Base-by-base conservation (phyloP, 257 asterid species). In the Solanum chilense region DNA sequence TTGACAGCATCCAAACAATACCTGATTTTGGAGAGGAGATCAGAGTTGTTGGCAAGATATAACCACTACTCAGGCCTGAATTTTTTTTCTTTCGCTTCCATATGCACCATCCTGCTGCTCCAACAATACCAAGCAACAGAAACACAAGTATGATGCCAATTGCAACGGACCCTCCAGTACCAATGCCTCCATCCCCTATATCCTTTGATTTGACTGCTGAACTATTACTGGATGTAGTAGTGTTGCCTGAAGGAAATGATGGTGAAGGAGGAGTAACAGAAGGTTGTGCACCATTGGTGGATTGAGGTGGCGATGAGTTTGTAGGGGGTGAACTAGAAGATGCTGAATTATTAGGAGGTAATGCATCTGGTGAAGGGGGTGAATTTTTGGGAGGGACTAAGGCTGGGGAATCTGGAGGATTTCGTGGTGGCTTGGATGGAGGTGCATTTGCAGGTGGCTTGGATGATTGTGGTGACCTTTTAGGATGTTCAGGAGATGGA, bases 41-140 rank as follows among this genome's bases (percentile, higher is more conserved):
- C 23, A 86, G 45, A 21, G 95, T 90, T 60, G 94, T 90, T 86
- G 99, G 97, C 91, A 93, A 87, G 88, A 93, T 80, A 91, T 91
- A 86, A 45, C 94, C 94, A 52, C 89, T 92, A 82, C 83, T 93
- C 64, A 78, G 88, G 76, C 92, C 92, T 49, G 92, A 77, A 76
- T 86, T 91, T 92, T 89, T 94, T 92, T 92, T 95, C 94, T 94
- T 96, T 86, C 92, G 90, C 90, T 91, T 94, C 92, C 92, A 88
- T 58, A 91, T 31, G 87, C 94, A 93, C 90, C 92, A 96, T 56
- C 89, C 93, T 16, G 83, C 88, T 45, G 85, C 60, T 85, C 95
- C 98, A 82, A 96, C 78, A 39, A 93, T 12, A 82, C 93, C 92
- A 31, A 97, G 93, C 88, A 94, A 74, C 33, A 97, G 56, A 87